Conservation (phyloP, 495 filamentous ascomycete genomes). For the Endocarpon pusillum region DNA sequence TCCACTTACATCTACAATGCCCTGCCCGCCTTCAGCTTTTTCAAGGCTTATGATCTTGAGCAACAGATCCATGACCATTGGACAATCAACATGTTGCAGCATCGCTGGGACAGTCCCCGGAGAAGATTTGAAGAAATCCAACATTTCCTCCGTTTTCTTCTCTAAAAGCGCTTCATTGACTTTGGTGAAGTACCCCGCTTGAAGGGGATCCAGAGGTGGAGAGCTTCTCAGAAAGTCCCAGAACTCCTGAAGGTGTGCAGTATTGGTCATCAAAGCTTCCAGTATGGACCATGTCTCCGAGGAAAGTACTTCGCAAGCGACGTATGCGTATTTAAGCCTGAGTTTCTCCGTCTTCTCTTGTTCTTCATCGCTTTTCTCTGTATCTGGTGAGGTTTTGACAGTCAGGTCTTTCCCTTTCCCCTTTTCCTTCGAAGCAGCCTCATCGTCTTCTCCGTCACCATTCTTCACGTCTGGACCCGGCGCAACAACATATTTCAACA, state of each 20-base stretch:
- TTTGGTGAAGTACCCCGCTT: slow-evolving; percentile 96
- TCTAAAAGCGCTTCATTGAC: slow-evolving; percentile 93
- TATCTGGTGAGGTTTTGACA: slow-evolving; percentile 30
- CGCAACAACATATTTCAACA: slow-evolving; percentile 82
- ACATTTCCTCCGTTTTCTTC: slow-evolving; percentile 94
- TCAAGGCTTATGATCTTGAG: slow-evolving; percentile 96
- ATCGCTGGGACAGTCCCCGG: slow-evolving; percentile 69
- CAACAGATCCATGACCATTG: slow-evolving; percentile 96
- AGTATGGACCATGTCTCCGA: slow-evolving; percentile 94
- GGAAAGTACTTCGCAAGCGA: slow-evolving; percentile 82
- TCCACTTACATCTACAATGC: slow-evolving; percentile 75
- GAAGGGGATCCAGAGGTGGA: slow-evolving; percentile 70
- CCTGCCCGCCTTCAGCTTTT: slow-evolving; percentile 76
- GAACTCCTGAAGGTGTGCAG: slow-evolving; percentile 57
- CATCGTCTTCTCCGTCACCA: slow-evolving; percentile 38
- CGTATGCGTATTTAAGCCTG: slow-evolving; percentile 76
- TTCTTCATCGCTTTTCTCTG: slow-evolving; percentile 35
- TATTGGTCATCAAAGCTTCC: slow-evolving; percentile 79
- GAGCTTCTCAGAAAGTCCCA: slow-evolving; percentile 76
- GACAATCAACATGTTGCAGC: slow-evolving; percentile 88
- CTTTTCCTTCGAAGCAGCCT: slow-evolving; percentile 13
- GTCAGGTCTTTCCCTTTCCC: slow-evolving; percentile 25
- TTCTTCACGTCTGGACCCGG: slow-evolving; percentile 49
- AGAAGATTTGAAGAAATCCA: slow-evolving; percentile 68
- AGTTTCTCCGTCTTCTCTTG: slow-evolving; percentile 70